Percentiles rank a stretch among this genome's conserved stretches.
These are phyloP conservation scores for Dichotomocladium elegans DNA, from an alignment of 371 early-diverging fungal species.

Conservation along the genomic window DNA sequence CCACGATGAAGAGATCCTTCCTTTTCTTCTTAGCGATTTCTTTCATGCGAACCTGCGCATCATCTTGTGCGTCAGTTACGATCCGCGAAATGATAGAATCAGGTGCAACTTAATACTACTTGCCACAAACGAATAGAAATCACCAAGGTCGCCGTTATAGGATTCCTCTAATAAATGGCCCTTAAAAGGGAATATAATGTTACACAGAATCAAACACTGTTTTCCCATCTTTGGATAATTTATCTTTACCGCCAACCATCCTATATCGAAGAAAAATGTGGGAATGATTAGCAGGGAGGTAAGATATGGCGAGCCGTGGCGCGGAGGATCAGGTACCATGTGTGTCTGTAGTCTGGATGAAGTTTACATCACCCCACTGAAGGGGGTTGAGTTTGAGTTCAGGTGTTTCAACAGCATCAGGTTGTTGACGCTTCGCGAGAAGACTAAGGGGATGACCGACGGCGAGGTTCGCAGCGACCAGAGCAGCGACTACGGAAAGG, in stretches of 20 bases:
- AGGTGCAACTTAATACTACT: not conserved
- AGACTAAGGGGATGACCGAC: not conserved
- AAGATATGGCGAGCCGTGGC: no score
- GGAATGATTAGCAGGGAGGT: not conserved
- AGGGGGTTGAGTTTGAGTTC: slow-evolving; percentile 28
- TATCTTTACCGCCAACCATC: slow-evolving; percentile 40
- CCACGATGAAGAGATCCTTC: slow-evolving; percentile 56
- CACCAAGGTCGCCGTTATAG: slow-evolving; percentile 53
- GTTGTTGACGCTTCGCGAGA: slow-evolving; percentile 23
- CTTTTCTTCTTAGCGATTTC: slow-evolving; percentile 36
- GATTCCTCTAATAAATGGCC: slow-evolving; percentile 39
- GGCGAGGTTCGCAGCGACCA: not conserved
- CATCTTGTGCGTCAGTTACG: not conserved
- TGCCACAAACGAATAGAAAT: slow-evolving; percentile 52
- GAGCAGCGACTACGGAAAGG: not conserved
- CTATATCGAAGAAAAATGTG: slow-evolving; percentile 6
- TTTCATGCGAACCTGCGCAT: slow-evolving; percentile 36
- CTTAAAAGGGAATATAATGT: no score
- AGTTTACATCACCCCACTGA: slow-evolving; percentile 49
- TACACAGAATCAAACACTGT: no score
- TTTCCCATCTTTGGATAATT: no score
- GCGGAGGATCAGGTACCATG: no score
- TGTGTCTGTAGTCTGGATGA: slow-evolving; percentile 50
- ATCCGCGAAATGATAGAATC: not conserved
- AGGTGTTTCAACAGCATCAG: slow-evolving; percentile 23